Evolutionary conservation across 2,329 filamentous ascomycete genomes (phyloP).

Genomic region (Chaetothyriales sp.): DNA sequence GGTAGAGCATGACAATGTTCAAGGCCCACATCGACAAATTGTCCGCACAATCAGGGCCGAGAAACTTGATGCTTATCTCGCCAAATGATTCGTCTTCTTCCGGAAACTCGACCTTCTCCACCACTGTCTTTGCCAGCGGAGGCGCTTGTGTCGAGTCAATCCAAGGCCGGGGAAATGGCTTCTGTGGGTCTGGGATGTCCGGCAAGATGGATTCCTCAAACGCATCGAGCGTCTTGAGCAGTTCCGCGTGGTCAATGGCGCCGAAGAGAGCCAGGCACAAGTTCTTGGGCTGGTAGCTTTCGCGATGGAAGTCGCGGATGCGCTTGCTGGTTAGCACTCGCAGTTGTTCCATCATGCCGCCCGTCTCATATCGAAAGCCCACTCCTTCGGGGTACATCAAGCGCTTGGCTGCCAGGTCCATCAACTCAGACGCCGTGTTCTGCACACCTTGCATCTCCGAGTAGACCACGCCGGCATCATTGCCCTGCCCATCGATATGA

Average conservation of each 20-base stretch:
- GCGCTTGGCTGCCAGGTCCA: conserved; percentile 67
- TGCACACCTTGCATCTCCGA: conserved; percentile 97
- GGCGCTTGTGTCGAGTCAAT: conserved; percentile 71
- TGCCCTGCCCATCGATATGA: conserved; percentile 81
- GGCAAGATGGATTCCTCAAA: conserved; percentile 80
- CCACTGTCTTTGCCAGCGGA: conserved; percentile 51
- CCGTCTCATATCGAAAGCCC: conserved; percentile 95
- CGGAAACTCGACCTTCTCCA: conserved; percentile 77
- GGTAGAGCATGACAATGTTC: conserved; percentile 66
- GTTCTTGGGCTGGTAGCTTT: conserved; percentile 98
- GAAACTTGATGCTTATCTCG: conserved; percentile 71
- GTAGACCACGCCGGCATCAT: conserved; percentile 94
- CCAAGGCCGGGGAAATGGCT: conserved; percentile 77
- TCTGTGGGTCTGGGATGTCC: conserved; percentile 59
- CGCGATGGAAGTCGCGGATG: conserved; percentile 84
- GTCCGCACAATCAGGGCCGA: conserved; percentile 71
- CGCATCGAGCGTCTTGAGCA: conserved; percentile 65
- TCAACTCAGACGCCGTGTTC: conserved; percentile 68
- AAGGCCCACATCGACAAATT: conserved; percentile 54
- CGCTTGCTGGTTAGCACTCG: conserved; percentile 72
- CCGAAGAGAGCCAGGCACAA: conserved; percentile 83
- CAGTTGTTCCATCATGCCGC: conserved; percentile 85
- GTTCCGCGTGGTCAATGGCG: conserved; percentile 66
- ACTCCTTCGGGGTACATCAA: conserved; percentile 76
- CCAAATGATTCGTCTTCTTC: conserved; percentile 92